Evolutionary conservation across 2,329 filamentous ascomycete genomes (phyloP).

Genomic region (Botrytis byssoidea): DNA sequence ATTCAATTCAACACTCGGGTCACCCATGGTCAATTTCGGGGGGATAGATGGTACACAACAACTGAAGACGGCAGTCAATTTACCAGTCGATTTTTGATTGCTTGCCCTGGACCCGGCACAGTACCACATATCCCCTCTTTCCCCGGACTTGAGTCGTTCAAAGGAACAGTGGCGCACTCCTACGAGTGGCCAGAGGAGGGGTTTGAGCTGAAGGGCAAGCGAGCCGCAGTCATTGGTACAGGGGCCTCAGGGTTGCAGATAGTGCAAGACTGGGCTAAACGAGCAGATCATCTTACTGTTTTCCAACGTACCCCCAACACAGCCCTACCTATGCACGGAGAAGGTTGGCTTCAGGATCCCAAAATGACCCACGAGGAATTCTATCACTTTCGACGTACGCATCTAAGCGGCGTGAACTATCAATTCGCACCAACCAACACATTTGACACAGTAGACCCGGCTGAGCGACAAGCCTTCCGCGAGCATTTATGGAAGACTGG

Average conservation of each 20-base stretch:
- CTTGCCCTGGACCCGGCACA: not conserved
- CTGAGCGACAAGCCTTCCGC: not conserved
- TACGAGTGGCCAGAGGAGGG: conserved; percentile 58
- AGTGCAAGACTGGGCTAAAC: conserved; percentile 54
- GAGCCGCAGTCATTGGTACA: conserved; percentile 59
- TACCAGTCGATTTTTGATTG: not conserved
- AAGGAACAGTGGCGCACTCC: conserved; percentile 51
- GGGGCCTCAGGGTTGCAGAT: conserved; percentile 59
- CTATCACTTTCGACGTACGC: not conserved
- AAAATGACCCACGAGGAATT: not conserved
- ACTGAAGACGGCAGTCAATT: not conserved
- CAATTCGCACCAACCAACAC: not conserved
- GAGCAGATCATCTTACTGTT: conserved; percentile 49
- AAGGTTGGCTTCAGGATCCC: not conserved
- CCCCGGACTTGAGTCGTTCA: conserved; percentile 46
- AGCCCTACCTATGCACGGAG: conserved; percentile 46
- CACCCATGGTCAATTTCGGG: not conserved
- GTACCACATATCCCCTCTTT: conserved; percentile 52
- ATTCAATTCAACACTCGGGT: not conserved
- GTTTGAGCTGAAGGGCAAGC: conserved; percentile 53
- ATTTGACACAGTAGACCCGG: not conserved
- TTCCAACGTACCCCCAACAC: conserved; percentile 61
- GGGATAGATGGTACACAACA: not conserved
- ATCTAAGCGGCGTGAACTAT: not conserved
- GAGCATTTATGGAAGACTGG: not conserved